Percentiles rank a stretch among this genome's conserved stretches.
Evolutionary conservation across 1,284 basidiomycete genomes (phyloP).

Genomic region (Leccinum subrobustum): DNA sequence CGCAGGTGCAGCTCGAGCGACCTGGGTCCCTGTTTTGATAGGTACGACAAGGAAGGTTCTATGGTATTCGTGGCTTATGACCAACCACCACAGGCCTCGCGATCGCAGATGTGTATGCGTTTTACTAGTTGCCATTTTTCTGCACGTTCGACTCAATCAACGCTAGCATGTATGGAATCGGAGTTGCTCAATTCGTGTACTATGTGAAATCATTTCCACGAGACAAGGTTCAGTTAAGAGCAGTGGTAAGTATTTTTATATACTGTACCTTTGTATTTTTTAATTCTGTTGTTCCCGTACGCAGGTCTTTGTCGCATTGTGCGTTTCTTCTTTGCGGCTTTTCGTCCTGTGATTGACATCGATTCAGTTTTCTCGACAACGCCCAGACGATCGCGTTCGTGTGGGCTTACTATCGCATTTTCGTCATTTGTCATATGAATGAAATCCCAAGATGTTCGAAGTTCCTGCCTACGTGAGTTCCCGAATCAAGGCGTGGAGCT

Average conservation of each 20-base stretch:
- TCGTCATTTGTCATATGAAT: slow-evolving; percentile 12
- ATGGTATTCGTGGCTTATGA: background rate
- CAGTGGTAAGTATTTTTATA: slow-evolving; percentile 6
- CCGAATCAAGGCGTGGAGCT: too few species aligned
- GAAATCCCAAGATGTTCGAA: background rate
- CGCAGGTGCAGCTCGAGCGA: background rate
- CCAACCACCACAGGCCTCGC: background rate
- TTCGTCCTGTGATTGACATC: slow-evolving; percentile 3
- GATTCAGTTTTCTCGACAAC: slow-evolving; percentile 12
- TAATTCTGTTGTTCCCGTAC: background rate
- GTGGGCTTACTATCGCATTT: background rate
- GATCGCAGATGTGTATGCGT: slow-evolving; percentile 1
- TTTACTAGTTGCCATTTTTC: background rate
- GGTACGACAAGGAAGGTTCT: slow-evolving; percentile 1
- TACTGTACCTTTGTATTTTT: too few species aligned
- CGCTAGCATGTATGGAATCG: slow-evolving; percentile 15
- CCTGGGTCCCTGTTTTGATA: slow-evolving; percentile 13
- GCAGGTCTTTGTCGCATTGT: slow-evolving; percentile 18
- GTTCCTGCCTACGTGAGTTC: slow-evolving; percentile 15
- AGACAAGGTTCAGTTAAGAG: slow-evolving; percentile 12
- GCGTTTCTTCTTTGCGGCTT: background rate
- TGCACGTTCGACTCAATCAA: background rate
- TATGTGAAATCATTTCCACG: slow-evolving; percentile 20
- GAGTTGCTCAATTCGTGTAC: slow-evolving; percentile 16
- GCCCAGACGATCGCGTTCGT: background rate